A percentile compares a stretch with the other conserved stretches of the same genome.
These are phyloP conservation scores for Clavaria fumosa DNA, from an alignment of 768 basidiomycete genomes.

Conservation along the genomic window DNA sequence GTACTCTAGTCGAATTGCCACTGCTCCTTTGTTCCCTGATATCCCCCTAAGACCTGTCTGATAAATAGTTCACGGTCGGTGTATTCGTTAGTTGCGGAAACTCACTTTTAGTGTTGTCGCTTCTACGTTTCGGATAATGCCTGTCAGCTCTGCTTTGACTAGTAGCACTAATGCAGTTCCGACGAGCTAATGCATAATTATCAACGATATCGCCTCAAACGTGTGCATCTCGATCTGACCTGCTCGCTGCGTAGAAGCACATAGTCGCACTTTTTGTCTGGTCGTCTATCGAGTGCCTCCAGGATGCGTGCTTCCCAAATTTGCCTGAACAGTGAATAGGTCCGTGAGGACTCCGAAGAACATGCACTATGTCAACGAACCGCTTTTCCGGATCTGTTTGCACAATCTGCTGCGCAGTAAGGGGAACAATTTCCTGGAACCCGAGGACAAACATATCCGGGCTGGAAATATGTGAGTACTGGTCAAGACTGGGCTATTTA, in stretches of 20 bases:
- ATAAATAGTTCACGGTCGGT: conserved; percentile 4
- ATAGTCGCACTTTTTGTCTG: conserved; percentile 57
- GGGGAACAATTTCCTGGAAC: conserved; percentile 94
- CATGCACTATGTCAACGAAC: conserved; percentile 21
- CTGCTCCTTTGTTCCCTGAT: conserved; percentile 95
- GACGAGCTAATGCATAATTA: conserved; percentile 48
- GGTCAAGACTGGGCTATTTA: conserved; percentile 8
- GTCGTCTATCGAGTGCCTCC: conserved; percentile 59
- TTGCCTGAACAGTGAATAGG: conserved; percentile 39
- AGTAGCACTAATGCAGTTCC: conserved; percentile 85
- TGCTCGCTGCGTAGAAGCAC: conserved; percentile 86
- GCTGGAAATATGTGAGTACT: conserved; percentile 19
- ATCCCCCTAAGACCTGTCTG: conserved; percentile 85
- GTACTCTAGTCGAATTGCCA: conserved; percentile 85
- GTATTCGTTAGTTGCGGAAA: conserved; percentile 1
- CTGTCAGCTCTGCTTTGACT: conserved; percentile 61
- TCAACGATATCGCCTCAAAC: not conserved
- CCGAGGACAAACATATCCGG: conserved; percentile 85
- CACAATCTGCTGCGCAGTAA: conserved; percentile 95
- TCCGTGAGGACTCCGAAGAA: conserved; percentile 1
- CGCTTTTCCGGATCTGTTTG: conserved; percentile 91
- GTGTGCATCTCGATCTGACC: conserved; percentile 24
- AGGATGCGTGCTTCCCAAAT: conserved; percentile 77
- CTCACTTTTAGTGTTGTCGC: conserved; percentile 76
- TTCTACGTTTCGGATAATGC: conserved; percentile 83